Base-by-base conservation (phyloP, 1,284 basidiomycete genomes). In the Cryptococcus depauperatus region DNA sequence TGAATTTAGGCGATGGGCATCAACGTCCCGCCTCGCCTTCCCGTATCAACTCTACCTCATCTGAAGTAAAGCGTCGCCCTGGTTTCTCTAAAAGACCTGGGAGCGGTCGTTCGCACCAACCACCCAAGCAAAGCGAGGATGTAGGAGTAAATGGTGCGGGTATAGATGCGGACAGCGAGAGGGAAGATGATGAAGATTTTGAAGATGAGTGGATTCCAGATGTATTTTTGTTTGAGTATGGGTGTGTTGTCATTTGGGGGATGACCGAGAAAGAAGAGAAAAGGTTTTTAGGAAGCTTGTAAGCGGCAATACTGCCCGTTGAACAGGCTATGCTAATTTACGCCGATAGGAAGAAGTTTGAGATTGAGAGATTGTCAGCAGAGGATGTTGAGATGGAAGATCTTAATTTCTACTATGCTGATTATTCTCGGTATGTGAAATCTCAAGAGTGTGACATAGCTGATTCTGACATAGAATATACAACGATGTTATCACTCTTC, bases 401-500 rank as follows among this genome's bases (percentile, higher is more conserved):
- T 62, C 75, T 97, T 37, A 95, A 95, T 69, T 96, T 85, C 71
- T 97, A 97, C 63, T 91, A 93, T 60, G 91, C 91, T 14, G 91
- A 93, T 66, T 96, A 96, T 66, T 90, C 86, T 67, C 81, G 88
- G 87, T 85, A 66, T 52, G 78, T 58, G 32, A 43, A 16, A n/a
- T 14, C 16, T 5, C 10, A 28, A 6, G 7, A 4, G 16, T 37
- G 35, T 14, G 18, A 21, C 21, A 4, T 37, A 9, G 38, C 37
- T n/a, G 9, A 46, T 11, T 25, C 35, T 40, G 27, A 16, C 5
- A 2, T 53, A 89, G 89, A 57, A 96, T 96, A 66, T 97, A 93
- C 72, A 96, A 97, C 74, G 92, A 97, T 70, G 92, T 97, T 37
- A 96, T 97, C 54, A 95, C 92, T 1, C 76, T 97, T 26, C 82